Percentiles rank a stretch among this genome's conserved stretches.
Conservation (phyloP, 192 early-diverging fungal species). For the Rhizophagus prolifer region DNA sequence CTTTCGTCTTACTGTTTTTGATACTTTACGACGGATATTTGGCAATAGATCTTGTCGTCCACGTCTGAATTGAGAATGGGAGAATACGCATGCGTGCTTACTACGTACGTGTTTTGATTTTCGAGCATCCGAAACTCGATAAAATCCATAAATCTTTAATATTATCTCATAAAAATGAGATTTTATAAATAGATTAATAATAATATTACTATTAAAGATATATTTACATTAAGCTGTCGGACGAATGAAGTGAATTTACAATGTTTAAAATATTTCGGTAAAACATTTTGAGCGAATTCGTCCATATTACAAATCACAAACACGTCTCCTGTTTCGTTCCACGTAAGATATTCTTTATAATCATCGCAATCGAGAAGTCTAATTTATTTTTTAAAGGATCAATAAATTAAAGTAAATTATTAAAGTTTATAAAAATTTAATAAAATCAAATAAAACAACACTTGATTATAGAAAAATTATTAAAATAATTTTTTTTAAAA, state of each 20-base stretch:
- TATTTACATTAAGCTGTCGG: slow-evolving; percentile 47
- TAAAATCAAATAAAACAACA: no score
- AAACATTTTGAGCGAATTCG: slow-evolving; percentile 45
- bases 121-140: slow-evolving; percentile 48
- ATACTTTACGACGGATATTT: slow-evolving; percentile 41
- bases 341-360: slow-evolving; percentile 30
- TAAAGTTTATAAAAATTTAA: no score
- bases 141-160: slow-evolving; percentile 53
- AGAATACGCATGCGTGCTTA: slow-evolving; percentile 46
- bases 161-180: no score
- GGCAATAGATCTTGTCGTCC: slow-evolving; percentile 42
- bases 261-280: slow-evolving; percentile 49
- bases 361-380: slow-evolving; percentile 28
- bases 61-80: slow-evolving; percentile 45
- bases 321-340: slow-evolving; percentile 29
- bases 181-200: background rate
- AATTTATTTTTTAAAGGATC: background rate
- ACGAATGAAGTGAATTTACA: slow-evolving; percentile 55
- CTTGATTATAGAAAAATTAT: no score
- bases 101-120: slow-evolving; percentile 49
- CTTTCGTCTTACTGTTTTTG: slow-evolving; percentile 35
- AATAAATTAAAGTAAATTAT: no score
- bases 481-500: no score
- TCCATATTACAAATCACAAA: slow-evolving; percentile 32
- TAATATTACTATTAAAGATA: background rate